Percentiles rank a stretch among this genome's conserved stretches.
phyloP scores from a whole-genome alignment of 2,329 filamentous ascomycete species.

The Truncatella angustata region DNA sequence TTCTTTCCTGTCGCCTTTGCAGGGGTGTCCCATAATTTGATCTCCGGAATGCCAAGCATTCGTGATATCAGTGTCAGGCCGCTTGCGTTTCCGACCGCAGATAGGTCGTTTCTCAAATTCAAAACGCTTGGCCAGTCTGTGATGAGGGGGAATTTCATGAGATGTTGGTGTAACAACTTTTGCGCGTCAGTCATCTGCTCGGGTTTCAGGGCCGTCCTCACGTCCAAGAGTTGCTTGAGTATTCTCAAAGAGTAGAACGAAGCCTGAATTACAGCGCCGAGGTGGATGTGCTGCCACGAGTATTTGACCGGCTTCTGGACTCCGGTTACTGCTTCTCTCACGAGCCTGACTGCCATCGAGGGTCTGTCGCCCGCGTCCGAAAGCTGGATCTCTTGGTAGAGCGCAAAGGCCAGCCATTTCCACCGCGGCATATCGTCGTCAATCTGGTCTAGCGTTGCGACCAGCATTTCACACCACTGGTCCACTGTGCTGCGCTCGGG shows the following conservation, averaged over 20 bases:
- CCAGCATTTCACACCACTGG: constrained; percentile 21
- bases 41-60: constrained; percentile 3
- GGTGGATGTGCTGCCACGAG: constrained; percentile 60
- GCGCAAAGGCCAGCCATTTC: constrained; percentile 33
- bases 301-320: constrained; percentile 28
- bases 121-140: constrained; percentile 7
- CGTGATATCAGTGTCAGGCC: constrained; percentile 1
- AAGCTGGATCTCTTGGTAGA: constrained; percentile 34
- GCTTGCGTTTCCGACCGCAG: neutral
- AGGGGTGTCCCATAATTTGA: neutral
- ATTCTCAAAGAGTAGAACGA: constrained; percentile 61
- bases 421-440: constrained; percentile 2
- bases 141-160: constrained; percentile 8
- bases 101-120: neutral
- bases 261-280: constrained; percentile 59
- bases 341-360: constrained; percentile 28
- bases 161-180: constrained; percentile 4
- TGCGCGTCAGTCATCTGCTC: neutral
- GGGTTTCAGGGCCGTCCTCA: neutral
- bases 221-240: constrained; percentile 44
- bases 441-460: constrained; percentile 22
- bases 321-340: constrained; percentile 22
- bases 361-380: constrained; percentile 28
- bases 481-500: constrained; percentile 16
- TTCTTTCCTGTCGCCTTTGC: neutral